Percentiles rank a stretch among this genome's conserved stretches.
phyloP scores from a whole-genome alignment of 495 filamentous ascomycete genomes.

The Penicillium maclennaniae region DNA sequence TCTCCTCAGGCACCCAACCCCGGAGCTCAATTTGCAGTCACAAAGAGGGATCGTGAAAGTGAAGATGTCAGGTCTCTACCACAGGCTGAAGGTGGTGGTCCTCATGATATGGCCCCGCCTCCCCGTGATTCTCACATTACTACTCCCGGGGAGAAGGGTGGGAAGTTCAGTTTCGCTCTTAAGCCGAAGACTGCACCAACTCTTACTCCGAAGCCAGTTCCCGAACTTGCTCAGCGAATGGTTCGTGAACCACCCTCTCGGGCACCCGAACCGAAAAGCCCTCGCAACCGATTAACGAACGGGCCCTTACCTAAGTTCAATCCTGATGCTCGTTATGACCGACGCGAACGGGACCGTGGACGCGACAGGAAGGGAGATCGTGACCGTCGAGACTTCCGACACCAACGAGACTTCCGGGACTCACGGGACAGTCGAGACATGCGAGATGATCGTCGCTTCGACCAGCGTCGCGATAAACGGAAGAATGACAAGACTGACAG shows the following conservation, averaged over 20 bases:
- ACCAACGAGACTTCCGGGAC: constrained; percentile 43
- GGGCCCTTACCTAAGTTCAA: constrained; percentile 42
- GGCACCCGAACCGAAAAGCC: constrained; percentile 28
- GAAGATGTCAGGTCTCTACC: constrained; percentile 55
- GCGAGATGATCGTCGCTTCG: constrained; percentile 39
- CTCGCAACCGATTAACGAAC: constrained; percentile 36
- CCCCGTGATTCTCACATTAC: constrained; percentile 44
- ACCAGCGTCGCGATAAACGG: constrained; percentile 35
- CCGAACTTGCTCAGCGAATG: constrained; percentile 66
- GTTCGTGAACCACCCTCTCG: constrained; percentile 45
- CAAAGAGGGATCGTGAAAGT: constrained; percentile 56
- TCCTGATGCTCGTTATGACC: constrained; percentile 40
- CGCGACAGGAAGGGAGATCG: constrained; percentile 38
- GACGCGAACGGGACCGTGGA: constrained; percentile 43
- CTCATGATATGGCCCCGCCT: constrained; percentile 48
- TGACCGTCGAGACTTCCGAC: constrained; percentile 42
- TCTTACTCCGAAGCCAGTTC: constrained; percentile 59
- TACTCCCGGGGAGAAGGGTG: constrained; percentile 53
- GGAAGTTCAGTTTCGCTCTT: constrained; percentile 85
- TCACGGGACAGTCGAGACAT: constrained; percentile 49
- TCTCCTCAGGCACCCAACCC: constrained; percentile 45
- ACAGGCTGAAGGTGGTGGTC: constrained; percentile 21
- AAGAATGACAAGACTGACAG: constrained; percentile 37
- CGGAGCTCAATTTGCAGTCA: constrained; percentile 58
- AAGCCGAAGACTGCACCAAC: constrained; percentile 65